A percentile compares a stretch with the other conserved stretches of the same genome.
These are phyloP conservation scores for Beauveria medogensis DNA, from an alignment of 2,329 filamentous ascomycete species.

Conservation along the genomic window DNA sequence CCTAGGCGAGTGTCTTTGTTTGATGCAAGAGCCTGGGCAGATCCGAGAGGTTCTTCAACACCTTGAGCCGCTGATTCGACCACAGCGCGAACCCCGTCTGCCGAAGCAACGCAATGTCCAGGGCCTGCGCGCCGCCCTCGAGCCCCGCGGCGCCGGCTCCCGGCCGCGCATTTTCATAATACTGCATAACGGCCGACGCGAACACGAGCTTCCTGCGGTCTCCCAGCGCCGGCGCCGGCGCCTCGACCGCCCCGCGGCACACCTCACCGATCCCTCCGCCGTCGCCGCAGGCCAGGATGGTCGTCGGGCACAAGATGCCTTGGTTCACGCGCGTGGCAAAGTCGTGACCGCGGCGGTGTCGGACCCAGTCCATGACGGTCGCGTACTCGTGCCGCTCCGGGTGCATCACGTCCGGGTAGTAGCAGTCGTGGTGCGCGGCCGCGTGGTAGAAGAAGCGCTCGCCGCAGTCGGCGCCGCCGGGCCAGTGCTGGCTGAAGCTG, in stretches of 20 bases:
- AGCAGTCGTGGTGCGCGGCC: conserved; percentile 9
- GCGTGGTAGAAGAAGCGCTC: conserved; percentile 10
- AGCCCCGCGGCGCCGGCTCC: neutral
- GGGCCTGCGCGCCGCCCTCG: neutral
- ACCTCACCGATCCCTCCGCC: neutral
- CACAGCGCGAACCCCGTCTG: conserved; percentile 7
- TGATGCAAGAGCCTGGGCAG: neutral
- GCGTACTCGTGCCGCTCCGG: conserved; percentile 7
- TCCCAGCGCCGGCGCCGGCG: neutral
- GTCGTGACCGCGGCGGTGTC: neutral
- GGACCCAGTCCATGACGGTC: neutral
- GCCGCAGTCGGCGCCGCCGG: neutral
- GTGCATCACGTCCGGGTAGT: conserved; percentile 7
- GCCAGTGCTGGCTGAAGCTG: conserved; percentile 11
- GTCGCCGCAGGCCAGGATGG: neutral
- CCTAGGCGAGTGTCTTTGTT: neutral
- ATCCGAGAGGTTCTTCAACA: neutral
- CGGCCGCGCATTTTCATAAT: conserved; percentile 1
- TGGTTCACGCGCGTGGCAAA: conserved; percentile 4
- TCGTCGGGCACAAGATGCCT: neutral
- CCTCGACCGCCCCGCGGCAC: neutral
- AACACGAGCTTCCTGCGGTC: neutral
- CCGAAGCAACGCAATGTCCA: neutral
- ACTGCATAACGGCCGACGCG: neutral
- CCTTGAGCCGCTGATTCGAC: conserved; percentile 6